Conservation (phyloP, 2,329 filamentous ascomycete genomes). For the Botrytis deweyae region DNA sequence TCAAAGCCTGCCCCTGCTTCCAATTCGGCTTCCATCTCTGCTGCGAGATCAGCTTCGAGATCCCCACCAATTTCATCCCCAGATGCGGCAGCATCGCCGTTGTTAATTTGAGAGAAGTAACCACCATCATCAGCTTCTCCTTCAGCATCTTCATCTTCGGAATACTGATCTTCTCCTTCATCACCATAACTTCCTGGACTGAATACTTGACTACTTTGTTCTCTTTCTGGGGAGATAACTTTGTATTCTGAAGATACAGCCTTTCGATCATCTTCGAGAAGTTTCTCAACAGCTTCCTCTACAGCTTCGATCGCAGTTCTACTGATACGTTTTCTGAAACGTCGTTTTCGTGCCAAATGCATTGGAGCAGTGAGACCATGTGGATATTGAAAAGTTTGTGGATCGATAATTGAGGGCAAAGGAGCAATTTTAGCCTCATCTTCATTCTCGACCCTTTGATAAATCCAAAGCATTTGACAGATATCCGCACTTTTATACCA, state of each 20-base stretch:
- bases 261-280: slow-evolving; percentile 49
- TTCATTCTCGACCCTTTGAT: slow-evolving; percentile 56
- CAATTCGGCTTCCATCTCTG: slow-evolving; percentile 33
- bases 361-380: slow-evolving; percentile 61
- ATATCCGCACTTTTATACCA: slow-evolving; percentile 75
- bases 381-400: slow-evolving; percentile 42
- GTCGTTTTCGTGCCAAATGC: slow-evolving; percentile 55
- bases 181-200: slow-evolving; percentile 29
- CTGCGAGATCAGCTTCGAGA: slow-evolving; percentile 39
- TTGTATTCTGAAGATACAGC: slow-evolving; percentile 45
- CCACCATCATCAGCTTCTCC: slow-evolving; percentile 43
- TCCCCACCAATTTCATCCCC: slow-evolving; percentile 42
- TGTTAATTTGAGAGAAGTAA: slow-evolving; percentile 36
- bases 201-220: slow-evolving; percentile 33
- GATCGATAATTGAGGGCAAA: slow-evolving; percentile 37
- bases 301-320: slow-evolving; percentile 57
- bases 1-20: slow-evolving; percentile 31
- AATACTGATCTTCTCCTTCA: slow-evolving; percentile 41
- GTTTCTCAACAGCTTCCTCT: slow-evolving; percentile 54
- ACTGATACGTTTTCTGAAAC: slow-evolving; percentile 57
- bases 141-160: slow-evolving; percentile 41
- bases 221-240: slow-evolving; percentile 42
- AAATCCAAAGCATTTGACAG: slow-evolving; percentile 70
- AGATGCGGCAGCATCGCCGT: slow-evolving; percentile 29
- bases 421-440: slow-evolving; percentile 45